Evolutionary conservation across 2,329 filamentous ascomycete genomes (phyloP), one percentile per base, ranked within the genome.

Genomic region (Clonostachys rosea): DNA sequence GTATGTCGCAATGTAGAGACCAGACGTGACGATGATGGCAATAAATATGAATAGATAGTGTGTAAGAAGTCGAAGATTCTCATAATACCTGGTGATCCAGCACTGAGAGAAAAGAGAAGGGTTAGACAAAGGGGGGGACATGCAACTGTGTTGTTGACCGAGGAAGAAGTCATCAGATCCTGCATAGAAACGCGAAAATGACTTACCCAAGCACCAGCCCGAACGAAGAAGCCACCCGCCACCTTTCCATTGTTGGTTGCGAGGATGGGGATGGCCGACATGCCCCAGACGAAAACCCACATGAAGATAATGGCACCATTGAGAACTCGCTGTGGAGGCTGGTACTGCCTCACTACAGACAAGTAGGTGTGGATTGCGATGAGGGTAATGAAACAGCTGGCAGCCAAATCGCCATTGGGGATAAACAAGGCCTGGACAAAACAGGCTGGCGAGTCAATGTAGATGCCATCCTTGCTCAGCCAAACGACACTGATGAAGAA

Each of bases 1-100:
- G 53, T 67, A 69, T 34, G 69, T 63, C 24, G 66, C 55, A 1
- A 55, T 56, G 53, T 72, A 73, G 3, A 70, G 50, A 4, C 60
- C 40, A 43, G 59, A 61, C 1, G 67, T 69, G 8, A 64, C 14
- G 18, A 58, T 51, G 5, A 72, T 58, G 9, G 61, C 56, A n/a
- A 69, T 54, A 49, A 71, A 83, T 47, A 85, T 81, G 73, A 79
- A 86, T 45, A 84, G 62, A 55, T 85, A 86, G 55, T 86, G 81
- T 2, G 79, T 70, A 59, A 73, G 73, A 2, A 86, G 67, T 42
- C 81, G 78, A 34, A 82, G 66, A 42, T 74, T 68, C 12, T 18
- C 24, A 50, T 77, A 78, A 16, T 69, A 59, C 14, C 71, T 59
- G 49, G 76, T 79, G 18, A 86, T 73, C 82, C 82, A 86, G 59